Conservation (phyloP, 1,284 basidiomycete species). For the Xerocomus minutiporus region DNA sequence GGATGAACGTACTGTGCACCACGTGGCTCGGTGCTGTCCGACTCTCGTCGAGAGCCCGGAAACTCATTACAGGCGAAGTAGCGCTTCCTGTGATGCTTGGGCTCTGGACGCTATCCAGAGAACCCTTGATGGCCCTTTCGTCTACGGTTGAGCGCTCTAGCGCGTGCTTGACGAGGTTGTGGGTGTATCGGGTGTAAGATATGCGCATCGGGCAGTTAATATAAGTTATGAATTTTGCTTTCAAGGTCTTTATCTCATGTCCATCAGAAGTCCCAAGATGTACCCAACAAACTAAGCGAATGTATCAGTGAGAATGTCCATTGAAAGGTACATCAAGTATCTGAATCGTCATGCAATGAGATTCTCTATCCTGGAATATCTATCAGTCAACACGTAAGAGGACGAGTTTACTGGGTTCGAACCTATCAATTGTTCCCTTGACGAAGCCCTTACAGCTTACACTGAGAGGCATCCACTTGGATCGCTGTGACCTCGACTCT, state of each 20-base stretch:
- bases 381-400: conserved; percentile 2
- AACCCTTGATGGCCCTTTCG: conserved; percentile 52
- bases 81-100: conserved; percentile 52
- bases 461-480: conserved; percentile 24
- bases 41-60: conserved; percentile 25
- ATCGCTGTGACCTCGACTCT: conserved; percentile 18
- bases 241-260: neutral
- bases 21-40: conserved; percentile 26
- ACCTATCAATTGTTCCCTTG: neutral
- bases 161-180: conserved; percentile 26
- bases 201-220: neutral
- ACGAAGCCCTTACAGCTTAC: conserved; percentile 15
- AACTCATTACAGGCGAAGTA: conserved; percentile 33
- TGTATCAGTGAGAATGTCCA: neutral
- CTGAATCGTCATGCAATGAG: neutral
- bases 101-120: conserved; percentile 47
- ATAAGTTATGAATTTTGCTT: neutral
- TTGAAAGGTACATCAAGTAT: neutral
- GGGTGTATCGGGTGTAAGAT: conserved; percentile 20
- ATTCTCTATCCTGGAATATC: neutral
- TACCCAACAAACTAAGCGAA: neutral
- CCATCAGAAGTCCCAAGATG: neutral
- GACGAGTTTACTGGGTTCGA: neutral
- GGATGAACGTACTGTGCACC: conserved; percentile 49
- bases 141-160: conserved; percentile 44